These are phyloP conservation scores for Rhodamnia rubescens DNA, from an alignment of 345 rosid genomes.

Conservation along the genomic window DNA sequence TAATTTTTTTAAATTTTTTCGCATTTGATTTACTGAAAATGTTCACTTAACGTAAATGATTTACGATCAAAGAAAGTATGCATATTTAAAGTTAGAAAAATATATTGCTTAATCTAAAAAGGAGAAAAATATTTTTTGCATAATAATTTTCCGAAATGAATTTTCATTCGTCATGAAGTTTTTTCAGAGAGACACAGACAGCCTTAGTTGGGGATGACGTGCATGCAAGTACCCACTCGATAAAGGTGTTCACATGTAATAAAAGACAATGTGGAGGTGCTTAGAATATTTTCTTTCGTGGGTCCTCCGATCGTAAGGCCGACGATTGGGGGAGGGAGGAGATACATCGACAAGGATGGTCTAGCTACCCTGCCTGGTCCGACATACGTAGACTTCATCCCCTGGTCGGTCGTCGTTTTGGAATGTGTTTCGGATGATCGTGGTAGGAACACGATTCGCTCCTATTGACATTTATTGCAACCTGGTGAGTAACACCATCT, in stretches of 20 bases:
- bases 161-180: background rate
- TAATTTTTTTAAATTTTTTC: background rate
- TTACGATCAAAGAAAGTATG: background rate
- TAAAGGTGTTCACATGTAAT: background rate
- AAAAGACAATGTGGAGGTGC: background rate
- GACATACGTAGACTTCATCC: background rate
- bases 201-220: background rate
- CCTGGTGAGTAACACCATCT: background rate
- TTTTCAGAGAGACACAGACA: background rate
- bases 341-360: too few relatives aligned
- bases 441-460: background rate
- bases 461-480: background rate
- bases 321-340: too few relatives aligned
- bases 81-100: background rate
- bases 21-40: background rate
- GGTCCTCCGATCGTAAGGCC: background rate
- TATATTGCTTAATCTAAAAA: background rate
- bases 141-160: background rate
- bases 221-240: background rate
- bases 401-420: background rate
- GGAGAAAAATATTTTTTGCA: fast-evolving
- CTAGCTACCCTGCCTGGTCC: too few relatives aligned
- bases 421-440: background rate
- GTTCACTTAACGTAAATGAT: background rate
- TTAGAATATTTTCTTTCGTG: background rate